Evolutionary conservation across 2,329 filamentous ascomycete genomes (phyloP).

Genomic region (Plectosphaerella sp.): DNA sequence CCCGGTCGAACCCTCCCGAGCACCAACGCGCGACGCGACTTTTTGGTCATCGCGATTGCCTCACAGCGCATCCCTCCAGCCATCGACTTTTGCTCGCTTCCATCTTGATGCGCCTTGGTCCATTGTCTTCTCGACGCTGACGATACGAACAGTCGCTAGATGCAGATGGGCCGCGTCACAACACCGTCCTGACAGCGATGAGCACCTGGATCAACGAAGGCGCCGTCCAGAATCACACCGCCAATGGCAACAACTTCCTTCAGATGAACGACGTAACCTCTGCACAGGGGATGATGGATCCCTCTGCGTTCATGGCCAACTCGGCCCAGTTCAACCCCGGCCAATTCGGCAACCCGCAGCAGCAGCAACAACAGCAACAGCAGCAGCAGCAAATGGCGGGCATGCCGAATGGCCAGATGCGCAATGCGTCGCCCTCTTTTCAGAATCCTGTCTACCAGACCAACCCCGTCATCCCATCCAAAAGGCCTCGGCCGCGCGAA

Average conservation of each 20-base stretch:
- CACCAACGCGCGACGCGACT: neutral
- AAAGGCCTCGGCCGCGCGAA: conserved; percentile 75
- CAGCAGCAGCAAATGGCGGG: conserved; percentile 43
- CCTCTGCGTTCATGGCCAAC: conserved; percentile 58
- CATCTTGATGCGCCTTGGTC: conserved; percentile 38
- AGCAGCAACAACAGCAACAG: conserved; percentile 21
- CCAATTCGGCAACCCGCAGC: conserved; percentile 50
- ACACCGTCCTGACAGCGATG: conserved; percentile 51
- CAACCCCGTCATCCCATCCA: conserved; percentile 83
- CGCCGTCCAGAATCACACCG: conserved; percentile 65
- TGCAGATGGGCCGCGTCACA: conserved; percentile 39
- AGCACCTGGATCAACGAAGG: conserved; percentile 71
- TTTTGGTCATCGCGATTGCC: neutral
- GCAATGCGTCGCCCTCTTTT: conserved; percentile 77
- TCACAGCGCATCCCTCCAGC: neutral
- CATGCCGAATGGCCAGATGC: conserved; percentile 80
- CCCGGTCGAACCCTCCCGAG: neutral
- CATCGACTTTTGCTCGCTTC: conserved; percentile 8
- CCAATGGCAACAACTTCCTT: conserved; percentile 65
- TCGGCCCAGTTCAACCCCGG: conserved; percentile 55
- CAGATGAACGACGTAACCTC: conserved; percentile 59
- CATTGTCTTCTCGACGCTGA: conserved; percentile 38
- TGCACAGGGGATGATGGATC: conserved; percentile 59
- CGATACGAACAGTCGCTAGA: conserved; percentile 33
- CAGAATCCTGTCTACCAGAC: conserved; percentile 77